Evolutionary conservation across 2,329 filamentous ascomycete species (phyloP).

Genomic region (Rhynchosporium secalis): DNA sequence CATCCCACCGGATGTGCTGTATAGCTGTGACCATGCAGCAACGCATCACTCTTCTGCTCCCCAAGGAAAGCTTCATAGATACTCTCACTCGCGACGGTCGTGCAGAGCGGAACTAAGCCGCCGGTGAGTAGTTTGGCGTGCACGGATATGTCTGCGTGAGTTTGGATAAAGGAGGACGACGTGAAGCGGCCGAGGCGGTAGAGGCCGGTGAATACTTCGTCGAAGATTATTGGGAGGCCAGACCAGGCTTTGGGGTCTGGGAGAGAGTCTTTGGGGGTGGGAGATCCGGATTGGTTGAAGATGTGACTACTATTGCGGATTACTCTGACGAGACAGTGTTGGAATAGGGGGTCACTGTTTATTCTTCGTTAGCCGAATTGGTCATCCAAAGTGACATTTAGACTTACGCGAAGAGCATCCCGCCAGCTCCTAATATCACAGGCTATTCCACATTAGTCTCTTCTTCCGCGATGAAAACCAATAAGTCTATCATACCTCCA

Average conservation of each 20-base stretch:
- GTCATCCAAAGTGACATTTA: conserved; percentile 1
- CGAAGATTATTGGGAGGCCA: conserved; percentile 76
- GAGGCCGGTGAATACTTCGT: conserved; percentile 85
- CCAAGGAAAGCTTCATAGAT: conserved; percentile 73
- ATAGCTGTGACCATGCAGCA: conserved; percentile 85
- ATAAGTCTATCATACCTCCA: conserved; percentile 51
- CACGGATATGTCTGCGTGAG: conserved; percentile 72
- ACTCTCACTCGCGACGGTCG: conserved; percentile 70
- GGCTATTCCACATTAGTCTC: conserved; percentile 45
- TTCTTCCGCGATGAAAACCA: not conserved
- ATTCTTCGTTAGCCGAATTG: not conserved
- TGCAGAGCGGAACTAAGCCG: conserved; percentile 73
- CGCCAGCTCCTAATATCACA: conserved; percentile 76
- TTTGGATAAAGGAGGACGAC: conserved; percentile 66
- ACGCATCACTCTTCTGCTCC: conserved; percentile 72
- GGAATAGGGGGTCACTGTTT: conserved; percentile 76
- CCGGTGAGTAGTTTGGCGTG: conserved; percentile 85
- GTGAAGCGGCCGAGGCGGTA: conserved; percentile 76
- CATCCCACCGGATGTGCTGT: conserved; percentile 83
- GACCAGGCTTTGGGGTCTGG: conserved; percentile 54
- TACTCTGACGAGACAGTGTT: conserved; percentile 66
- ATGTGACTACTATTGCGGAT: conserved; percentile 56
- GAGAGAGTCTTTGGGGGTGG: conserved; percentile 10
- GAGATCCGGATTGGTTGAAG: conserved; percentile 20
- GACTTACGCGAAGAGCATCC: conserved; percentile 76